Conservation (phyloP, 805 yeast species). For the Ogataea methylovora region DNA sequence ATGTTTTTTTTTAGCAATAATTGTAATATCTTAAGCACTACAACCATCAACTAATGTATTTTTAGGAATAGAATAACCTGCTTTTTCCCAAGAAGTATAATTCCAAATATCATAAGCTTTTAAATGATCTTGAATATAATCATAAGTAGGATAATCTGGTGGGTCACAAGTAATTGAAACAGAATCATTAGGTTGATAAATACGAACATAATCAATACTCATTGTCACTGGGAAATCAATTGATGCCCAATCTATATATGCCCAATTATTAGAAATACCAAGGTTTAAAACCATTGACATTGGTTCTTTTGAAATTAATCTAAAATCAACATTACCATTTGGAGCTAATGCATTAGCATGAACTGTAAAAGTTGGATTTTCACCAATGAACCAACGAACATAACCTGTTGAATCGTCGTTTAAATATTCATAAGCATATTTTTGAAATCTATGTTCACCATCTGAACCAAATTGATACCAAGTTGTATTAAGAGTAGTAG, state of each 20-base stretch:
- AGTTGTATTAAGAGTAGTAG: constrained; percentile 26
- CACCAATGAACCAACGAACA: constrained; percentile 82
- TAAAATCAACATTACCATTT: constrained; percentile 83
- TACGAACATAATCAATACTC: constrained; percentile 77
- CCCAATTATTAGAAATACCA: constrained; percentile 91
- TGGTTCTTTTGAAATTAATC: constrained; percentile 82
- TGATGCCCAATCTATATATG: constrained; percentile 84
- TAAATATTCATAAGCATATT: constrained; percentile 69
- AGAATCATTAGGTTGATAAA: constrained; percentile 76
- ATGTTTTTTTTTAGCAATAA: background rate
- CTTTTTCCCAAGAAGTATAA: constrained; percentile 29
- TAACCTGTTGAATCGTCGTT: constrained; percentile 69
- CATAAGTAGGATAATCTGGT: constrained; percentile 70
- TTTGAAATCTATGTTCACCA: constrained; percentile 50
- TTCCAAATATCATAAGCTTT: constrained; percentile 29
- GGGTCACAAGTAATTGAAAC: constrained; percentile 80
- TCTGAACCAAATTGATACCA: constrained; percentile 42
- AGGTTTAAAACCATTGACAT: constrained; percentile 83
- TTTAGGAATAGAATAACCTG: constrained; percentile 64
- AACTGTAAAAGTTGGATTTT: constrained; percentile 65
- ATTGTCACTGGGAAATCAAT: constrained; percentile 71
- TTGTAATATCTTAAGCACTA: background rate
- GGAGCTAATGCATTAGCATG: constrained; percentile 75
- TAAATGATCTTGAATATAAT: constrained; percentile 64
- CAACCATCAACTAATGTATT: constrained; percentile 48